Evolutionary conservation across 2,329 filamentous ascomycete genomes (phyloP).

Genomic region (Cladosporium austrohemisphaericum): DNA sequence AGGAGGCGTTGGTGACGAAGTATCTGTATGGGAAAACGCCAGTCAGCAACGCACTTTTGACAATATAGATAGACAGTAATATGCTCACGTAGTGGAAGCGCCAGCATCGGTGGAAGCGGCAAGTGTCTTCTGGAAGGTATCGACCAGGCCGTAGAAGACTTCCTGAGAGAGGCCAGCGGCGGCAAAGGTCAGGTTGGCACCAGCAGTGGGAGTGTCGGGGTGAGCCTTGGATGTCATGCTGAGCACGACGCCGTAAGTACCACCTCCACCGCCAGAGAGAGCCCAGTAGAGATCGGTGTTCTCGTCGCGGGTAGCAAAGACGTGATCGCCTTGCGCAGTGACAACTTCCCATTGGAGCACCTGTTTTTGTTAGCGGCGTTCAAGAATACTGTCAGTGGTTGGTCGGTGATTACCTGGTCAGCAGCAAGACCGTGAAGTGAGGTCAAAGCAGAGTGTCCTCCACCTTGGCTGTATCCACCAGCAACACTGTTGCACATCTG

Average conservation of each 20-base stretch:
- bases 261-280: slow-evolving; percentile 56
- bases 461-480: slow-evolving; percentile 59
- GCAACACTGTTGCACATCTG: too few species aligned
- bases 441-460: slow-evolving; percentile 55
- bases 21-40: too few species aligned
- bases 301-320: slow-evolving; percentile 45
- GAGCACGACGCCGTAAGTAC: slow-evolving; percentile 57
- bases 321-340: slow-evolving; percentile 45
- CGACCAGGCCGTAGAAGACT: slow-evolving; percentile 49
- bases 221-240: slow-evolving; percentile 54
- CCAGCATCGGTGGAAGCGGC: slow-evolving; percentile 51
- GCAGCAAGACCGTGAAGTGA: slow-evolving; percentile 55
- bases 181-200: slow-evolving; percentile 44
- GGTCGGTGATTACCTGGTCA: slow-evolving; percentile 42
- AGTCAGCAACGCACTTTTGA: neutral
- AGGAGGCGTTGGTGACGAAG: slow-evolving; percentile 50
- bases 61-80: slow-evolving; percentile 21
- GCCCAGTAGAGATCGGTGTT: slow-evolving; percentile 63
- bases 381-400: neutral
- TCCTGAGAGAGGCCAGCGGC: slow-evolving; percentile 30
- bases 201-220: slow-evolving; percentile 42
- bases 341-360: slow-evolving; percentile 48
- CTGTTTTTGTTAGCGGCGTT: neutral
- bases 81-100: slow-evolving; percentile 35
- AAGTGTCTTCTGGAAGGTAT: slow-evolving; percentile 45